phyloP scores from a whole-genome alignment of 805 yeast species.

The Clavispora fructus region DNA sequence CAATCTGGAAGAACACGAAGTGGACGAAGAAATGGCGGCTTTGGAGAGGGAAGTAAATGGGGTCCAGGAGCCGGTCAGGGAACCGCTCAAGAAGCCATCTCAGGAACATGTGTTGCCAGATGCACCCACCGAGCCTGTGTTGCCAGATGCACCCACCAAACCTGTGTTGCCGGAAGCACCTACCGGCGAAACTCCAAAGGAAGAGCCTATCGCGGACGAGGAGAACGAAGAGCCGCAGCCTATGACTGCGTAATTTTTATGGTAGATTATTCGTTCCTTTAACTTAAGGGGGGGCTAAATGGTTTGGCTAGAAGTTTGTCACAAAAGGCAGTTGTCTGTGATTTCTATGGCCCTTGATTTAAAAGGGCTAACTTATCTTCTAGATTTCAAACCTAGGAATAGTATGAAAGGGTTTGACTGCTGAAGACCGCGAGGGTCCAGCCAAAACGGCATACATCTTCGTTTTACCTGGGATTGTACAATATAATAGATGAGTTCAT shows the following conservation, averaged over 20 bases:
- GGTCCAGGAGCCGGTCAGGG: not conserved
- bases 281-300: too few relatives aligned
- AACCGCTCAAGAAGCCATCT: not conserved
- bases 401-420: too few relatives aligned
- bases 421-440: too few relatives aligned
- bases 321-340: too few relatives aligned
- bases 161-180: not conserved
- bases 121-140: slow-evolving; percentile 3
- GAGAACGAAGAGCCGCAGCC: slow-evolving; percentile 1
- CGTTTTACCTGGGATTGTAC: too few relatives aligned
- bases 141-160: not conserved
- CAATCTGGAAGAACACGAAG: slow-evolving; percentile 51
- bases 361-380: too few relatives aligned
- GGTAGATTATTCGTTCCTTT: too few relatives aligned
- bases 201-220: slow-evolving; percentile 12
- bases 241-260: not conserved
- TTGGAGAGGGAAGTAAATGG: slow-evolving; percentile 43
- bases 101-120: slow-evolving; percentile 5
- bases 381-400: too few relatives aligned
- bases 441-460: too few relatives aligned
- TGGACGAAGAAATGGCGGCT: slow-evolving; percentile 56
- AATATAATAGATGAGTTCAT: too few relatives aligned
- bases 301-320: too few relatives aligned
- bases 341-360: too few relatives aligned
- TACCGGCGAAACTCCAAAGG: slow-evolving; percentile 9